These are phyloP conservation scores for Blastobotrys chiropterorum DNA, from an alignment of 805 yeast species.

Conservation along the genomic window DNA sequence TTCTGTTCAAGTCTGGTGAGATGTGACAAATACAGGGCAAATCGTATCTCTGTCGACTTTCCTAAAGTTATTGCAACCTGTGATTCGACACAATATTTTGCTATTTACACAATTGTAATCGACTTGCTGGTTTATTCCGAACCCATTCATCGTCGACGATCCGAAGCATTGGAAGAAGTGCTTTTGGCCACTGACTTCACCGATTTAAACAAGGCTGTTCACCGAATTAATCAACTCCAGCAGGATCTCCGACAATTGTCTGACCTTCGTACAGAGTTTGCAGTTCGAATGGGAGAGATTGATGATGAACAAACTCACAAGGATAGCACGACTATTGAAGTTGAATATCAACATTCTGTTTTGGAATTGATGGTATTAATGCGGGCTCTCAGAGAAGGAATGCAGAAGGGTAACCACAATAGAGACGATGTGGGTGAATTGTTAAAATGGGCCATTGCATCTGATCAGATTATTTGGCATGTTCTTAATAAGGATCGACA, in stretches of 20 bases:
- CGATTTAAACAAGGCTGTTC: constrained; percentile 46
- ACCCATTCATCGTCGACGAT: constrained; percentile 54
- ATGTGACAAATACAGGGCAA: constrained; percentile 26
- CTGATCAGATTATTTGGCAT: constrained; percentile 68
- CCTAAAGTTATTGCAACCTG: constrained; percentile 63
- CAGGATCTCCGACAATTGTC: constrained; percentile 38
- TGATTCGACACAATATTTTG: constrained; percentile 67
- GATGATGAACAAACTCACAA: constrained; percentile 28
- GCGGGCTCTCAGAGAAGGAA: constrained; percentile 30
- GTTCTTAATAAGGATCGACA: constrained; percentile 52
- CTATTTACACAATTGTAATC: constrained; percentile 55
- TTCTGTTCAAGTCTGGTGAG: constrained; percentile 16
- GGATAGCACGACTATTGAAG: constrained; percentile 26
- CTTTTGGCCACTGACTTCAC: constrained; percentile 65
- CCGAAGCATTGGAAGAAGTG: constrained; percentile 58
- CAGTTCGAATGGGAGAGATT: constrained; percentile 43
- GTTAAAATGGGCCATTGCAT: constrained; percentile 46
- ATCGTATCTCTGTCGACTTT: constrained; percentile 54
- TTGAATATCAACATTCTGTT: constrained; percentile 24
- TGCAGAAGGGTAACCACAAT: constrained; percentile 29
- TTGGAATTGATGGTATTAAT: constrained; percentile 30
- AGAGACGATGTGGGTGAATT: constrained; percentile 28
- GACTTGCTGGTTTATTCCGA: constrained; percentile 68
- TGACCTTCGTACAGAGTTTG: constrained; percentile 41
- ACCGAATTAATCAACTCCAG: constrained; percentile 46